These are phyloP conservation scores for Aureobasidium sp. DNA, from an alignment of 2,329 filamentous ascomycete genomes.

Conservation along the genomic window DNA sequence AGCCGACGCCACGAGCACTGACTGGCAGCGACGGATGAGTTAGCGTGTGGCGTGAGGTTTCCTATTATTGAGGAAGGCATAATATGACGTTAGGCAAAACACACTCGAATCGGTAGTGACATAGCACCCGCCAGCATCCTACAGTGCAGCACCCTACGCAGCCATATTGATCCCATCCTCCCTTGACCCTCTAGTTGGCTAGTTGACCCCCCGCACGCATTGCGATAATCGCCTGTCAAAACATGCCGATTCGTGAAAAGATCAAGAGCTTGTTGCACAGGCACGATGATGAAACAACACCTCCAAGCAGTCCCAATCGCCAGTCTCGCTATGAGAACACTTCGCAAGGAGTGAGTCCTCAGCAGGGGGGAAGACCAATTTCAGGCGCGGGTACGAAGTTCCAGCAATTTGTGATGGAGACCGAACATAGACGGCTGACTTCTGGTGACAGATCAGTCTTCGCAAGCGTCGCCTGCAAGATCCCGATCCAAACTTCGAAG, in stretches of 20 bases:
- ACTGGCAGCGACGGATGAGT: background rate
- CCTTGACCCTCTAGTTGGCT: conserved; percentile 6
- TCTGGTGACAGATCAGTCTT: conserved; percentile 6
- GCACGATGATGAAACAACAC: conserved; percentile 5
- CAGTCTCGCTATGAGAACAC: background rate
- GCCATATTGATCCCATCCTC: conserved; percentile 10
- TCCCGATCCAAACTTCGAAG: conserved; percentile 2
- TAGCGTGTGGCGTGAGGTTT: conserved; percentile 11
- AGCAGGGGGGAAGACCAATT: background rate
- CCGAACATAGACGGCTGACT: background rate
- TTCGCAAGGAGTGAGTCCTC: background rate
- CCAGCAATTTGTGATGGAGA: background rate
- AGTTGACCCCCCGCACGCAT: background rate
- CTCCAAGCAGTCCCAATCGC: background rate
- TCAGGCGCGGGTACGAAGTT: background rate
- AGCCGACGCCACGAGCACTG: background rate
- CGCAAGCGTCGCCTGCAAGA: conserved; percentile 3
- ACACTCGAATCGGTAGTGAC: conserved; percentile 1
- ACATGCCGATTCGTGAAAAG: conserved; percentile 12
- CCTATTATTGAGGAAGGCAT: background rate
- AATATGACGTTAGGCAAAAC: conserved; percentile 7
- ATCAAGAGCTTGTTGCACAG: conserved; percentile 12
- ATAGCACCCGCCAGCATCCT: background rate
- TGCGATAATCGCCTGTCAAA: background rate
- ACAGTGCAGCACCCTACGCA: background rate